Evolutionary conservation across 2,329 filamentous ascomycete species (phyloP).

Genomic region (Epicoccum sorghinum): DNA sequence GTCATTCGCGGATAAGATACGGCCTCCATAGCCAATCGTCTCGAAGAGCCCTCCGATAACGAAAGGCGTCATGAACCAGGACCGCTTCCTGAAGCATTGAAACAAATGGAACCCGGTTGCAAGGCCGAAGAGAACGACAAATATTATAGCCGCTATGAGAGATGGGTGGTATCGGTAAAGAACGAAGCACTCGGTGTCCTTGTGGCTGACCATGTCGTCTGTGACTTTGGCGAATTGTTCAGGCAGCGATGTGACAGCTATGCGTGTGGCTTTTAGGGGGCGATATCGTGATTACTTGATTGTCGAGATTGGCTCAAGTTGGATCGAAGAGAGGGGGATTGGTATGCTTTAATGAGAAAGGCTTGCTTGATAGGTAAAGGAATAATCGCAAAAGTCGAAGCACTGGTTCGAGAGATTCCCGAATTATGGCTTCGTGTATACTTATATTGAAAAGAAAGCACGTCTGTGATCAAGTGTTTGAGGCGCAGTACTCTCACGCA

Average conservation of each 20-base stretch:
- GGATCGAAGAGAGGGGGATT: no score
- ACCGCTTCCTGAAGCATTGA: constrained; percentile 50
- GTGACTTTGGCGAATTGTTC: no score
- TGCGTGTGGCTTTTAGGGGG: no score
- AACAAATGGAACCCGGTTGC: constrained; percentile 51
- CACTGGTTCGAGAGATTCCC: no score
- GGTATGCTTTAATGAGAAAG: no score
- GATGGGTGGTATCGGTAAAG: constrained; percentile 51
- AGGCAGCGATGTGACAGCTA: no score
- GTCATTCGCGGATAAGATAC: constrained; percentile 48
- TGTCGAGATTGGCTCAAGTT: no score
- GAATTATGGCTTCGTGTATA: neutral
- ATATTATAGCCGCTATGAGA: constrained; percentile 54
- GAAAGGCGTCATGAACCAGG: constrained; percentile 61
- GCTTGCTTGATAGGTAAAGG: no score
- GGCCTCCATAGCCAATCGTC: constrained; percentile 57
- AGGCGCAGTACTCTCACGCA: neutral
- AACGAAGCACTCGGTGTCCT: constrained; percentile 36
- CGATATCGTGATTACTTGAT: no score
- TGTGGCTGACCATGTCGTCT: constrained; percentile 49
- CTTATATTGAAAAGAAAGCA: neutral
- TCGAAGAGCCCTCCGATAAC: constrained; percentile 61
- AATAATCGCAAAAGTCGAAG: no score
- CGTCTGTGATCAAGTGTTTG: neutral
- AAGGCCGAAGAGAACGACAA: constrained; percentile 54